Evolutionary conservation across 305 asterid species (phyloP), one percentile per base, ranked within the genome.

Genomic region (Plantago coronopus): DNA sequence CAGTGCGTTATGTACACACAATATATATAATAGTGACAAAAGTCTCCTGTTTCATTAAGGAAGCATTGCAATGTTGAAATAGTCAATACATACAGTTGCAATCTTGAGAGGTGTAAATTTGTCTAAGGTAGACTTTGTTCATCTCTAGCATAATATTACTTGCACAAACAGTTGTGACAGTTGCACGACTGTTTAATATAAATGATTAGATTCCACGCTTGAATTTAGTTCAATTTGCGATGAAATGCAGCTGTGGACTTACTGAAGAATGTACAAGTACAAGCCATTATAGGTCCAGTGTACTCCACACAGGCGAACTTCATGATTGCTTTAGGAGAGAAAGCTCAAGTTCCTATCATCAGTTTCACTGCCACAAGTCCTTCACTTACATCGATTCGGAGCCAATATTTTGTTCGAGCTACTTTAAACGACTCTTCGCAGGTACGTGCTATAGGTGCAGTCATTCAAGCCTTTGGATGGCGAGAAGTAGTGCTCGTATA

Each of bases 331-430:
- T 81, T 83, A 0, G 89, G 87, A 40, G 59, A 65, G 13, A 72
- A 69, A 64, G 73, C 89, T 43, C 79, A 70, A 12, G 89, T 81
- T 3, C 95, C 89, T 0, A 31, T 86, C 48, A 67, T 86, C 23
- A 79, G 89, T 8, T 86, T 76, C 60, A 54, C 87, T 0, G 84
- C 86, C 19, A 86, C 84, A 5, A 83, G 81, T 18, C 90, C 84
- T n/a, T 69, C 84, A 7, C 87, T 76, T 10, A 63, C 81, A 1
- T 68, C 85, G 0, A 38, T 17, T 1, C 62, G 65, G 31, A 73
- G 67, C 54, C 80, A 80, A 45, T 80, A 77, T 38, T 79, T 85
- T 61, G 18, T 83, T 34, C 83, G 86, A 0, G 63, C 88, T 0
- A 69, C 89, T 8, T 65, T 64, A 0, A 67, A 63, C 0, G 91